Evolutionary conservation across 495 filamentous ascomycete species (phyloP), one percentile per base, ranked within the genome.

Genomic region (Pseudoneurospora amorphoporcata): DNA sequence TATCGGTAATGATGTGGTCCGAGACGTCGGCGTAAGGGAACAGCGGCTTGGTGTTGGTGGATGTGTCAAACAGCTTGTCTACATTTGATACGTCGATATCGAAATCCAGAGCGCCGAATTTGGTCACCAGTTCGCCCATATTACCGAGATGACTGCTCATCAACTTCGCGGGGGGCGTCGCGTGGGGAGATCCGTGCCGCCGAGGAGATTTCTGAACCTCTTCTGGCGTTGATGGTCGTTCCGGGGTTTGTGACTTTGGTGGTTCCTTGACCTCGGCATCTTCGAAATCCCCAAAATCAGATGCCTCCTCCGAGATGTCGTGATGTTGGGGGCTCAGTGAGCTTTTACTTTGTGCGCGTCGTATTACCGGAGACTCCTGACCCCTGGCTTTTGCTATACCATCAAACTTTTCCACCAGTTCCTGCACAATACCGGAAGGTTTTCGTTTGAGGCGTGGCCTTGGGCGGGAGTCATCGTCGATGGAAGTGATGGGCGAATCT

Each of bases 241-340:
- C 53, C 17, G 53, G 53, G 16, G 23, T 19, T 38, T 39, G 19
- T 8, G 29, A 19, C 37, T 42, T 37, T 58, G 74, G 72, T 39
- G 71, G 75, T 23, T 77, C 76, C n/a, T 72, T 77, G 37, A 81
- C 77, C 68, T 82, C 79, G 29, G 77, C 79, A 73, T 87, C 86
- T 61, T 86, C 85, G 74, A 88, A 88, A 68, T 89, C 84, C 6
- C 84, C 85, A 74, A 86, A 86, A 38, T 85, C 84, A n/a, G 75
- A 81, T 40, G 78, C 81, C 2, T 83, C 80, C 9, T 75, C 80
- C 10, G 72, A 76, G 6, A 69, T 73, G 12, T 70, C 75, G 32
- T 39, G 69, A 72, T 65, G 72, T 40, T 45, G 42, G 35, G 43
- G 23, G 39, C 8, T 73, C 17, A 37, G 65, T 45, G 41, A 75